These are phyloP conservation scores for Penicillium expansum DNA, from an alignment of 2,329 filamentous ascomycete genomes.

Conservation along the genomic window DNA sequence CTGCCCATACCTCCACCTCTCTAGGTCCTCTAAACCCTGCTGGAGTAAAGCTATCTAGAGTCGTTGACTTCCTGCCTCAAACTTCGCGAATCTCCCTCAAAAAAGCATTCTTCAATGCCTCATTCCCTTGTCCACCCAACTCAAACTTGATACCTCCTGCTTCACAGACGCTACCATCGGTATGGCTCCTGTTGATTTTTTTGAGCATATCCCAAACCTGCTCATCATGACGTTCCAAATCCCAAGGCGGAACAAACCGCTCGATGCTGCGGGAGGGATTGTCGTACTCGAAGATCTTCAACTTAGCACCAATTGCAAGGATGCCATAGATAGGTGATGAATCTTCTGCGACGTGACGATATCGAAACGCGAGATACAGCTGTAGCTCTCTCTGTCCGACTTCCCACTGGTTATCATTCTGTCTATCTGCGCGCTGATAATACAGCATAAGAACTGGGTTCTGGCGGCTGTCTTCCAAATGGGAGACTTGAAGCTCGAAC, in stretches of 20 bases:
- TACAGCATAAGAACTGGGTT: background rate
- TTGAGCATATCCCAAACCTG: background rate
- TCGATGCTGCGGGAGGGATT: background rate
- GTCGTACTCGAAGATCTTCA: background rate
- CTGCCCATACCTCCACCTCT: background rate
- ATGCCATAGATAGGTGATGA: background rate
- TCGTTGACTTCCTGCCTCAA: background rate
- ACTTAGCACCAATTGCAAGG: background rate
- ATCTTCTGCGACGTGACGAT: background rate
- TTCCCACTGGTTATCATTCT: background rate
- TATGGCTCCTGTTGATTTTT: background rate
- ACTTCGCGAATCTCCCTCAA: too few relatives aligned
- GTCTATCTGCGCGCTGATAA: background rate
- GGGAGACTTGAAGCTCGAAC: background rate
- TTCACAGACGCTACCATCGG: background rate
- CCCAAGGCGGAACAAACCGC: constrained; percentile 1
- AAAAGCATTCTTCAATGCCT: background rate
- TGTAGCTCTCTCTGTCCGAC: background rate
- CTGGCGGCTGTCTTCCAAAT: background rate
- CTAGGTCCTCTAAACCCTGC: too few relatives aligned
- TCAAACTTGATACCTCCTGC: background rate
- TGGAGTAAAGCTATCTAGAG: background rate
- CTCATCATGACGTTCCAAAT: background rate
- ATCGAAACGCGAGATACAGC: background rate
- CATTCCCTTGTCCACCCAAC: background rate